Conservation (phyloP, 768 basidiomycete species). For the Phaeolepiota aurea region DNA sequence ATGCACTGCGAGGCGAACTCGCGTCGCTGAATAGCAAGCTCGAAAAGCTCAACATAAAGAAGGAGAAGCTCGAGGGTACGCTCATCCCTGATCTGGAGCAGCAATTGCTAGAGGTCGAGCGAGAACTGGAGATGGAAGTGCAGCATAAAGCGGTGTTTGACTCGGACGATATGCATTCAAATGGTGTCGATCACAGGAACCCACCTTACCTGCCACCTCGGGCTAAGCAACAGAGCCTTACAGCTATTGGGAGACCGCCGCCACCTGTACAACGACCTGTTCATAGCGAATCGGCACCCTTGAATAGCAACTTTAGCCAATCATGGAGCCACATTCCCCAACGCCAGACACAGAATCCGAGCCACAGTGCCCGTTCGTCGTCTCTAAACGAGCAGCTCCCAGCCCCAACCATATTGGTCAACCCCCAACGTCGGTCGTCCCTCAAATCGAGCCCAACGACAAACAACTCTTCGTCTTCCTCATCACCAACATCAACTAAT, state of each 20-base stretch:
- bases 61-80: slow-evolving; percentile 54
- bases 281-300: background rate
- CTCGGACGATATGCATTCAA: slow-evolving; percentile 10
- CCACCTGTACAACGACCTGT: slow-evolving; percentile 5
- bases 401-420: slow-evolving; percentile 4
- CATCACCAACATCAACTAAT: slow-evolving; percentile 2
- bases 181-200: slow-evolving; percentile 3
- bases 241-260: slow-evolving; percentile 12
- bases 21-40: slow-evolving; percentile 46
- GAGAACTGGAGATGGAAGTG: slow-evolving; percentile 40
- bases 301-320: background rate
- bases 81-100: slow-evolving; percentile 62
- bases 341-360: background rate
- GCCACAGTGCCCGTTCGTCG: background rate
- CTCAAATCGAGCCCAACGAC: slow-evolving; percentile 1
- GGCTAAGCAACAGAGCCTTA: slow-evolving; percentile 8
- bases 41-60: slow-evolving; percentile 58
- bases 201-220: slow-evolving; percentile 12
- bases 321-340: background rate
- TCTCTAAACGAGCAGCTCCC: slow-evolving; percentile 2
- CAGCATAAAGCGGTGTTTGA: slow-evolving; percentile 19
- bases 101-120: slow-evolving; percentile 49
- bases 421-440: slow-evolving; percentile 1
- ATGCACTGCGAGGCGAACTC: slow-evolving; percentile 52
- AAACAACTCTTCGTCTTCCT: background rate